Evolutionary conservation across 2,329 filamentous ascomycete species (phyloP).

Genomic region (Aspergillus persii): DNA sequence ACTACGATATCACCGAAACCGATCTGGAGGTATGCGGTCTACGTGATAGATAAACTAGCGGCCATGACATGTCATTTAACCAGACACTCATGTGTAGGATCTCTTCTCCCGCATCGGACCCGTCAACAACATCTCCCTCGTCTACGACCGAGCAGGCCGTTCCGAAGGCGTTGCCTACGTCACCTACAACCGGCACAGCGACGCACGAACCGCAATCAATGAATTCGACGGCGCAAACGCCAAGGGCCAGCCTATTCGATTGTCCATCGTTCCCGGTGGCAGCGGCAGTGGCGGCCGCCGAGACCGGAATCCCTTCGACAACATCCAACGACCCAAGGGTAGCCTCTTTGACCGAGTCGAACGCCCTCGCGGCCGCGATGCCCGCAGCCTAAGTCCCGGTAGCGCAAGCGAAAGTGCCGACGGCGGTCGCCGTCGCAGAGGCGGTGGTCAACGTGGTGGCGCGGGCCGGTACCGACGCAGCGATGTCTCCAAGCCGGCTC

Average conservation of each 20-base stretch:
- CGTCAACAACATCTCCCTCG: conserved; percentile 65
- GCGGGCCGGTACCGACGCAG: conserved; percentile 48
- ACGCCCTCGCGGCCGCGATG: conserved; percentile 38
- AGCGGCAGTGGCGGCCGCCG: conserved; percentile 28
- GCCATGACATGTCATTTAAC: neutral
- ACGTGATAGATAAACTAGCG: neutral
- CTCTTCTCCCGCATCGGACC: conserved; percentile 77
- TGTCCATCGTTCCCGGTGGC: conserved; percentile 62
- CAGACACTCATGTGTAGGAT: conserved; percentile 53
- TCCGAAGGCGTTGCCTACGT: conserved; percentile 83
- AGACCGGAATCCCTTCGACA: conserved; percentile 49
- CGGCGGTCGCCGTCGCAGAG: conserved; percentile 39
- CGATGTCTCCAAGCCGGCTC: conserved; percentile 54
- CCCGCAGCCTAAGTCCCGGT: conserved; percentile 43
- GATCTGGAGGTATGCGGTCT: conserved; percentile 66
- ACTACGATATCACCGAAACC: conserved; percentile 84
- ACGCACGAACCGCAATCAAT: conserved; percentile 71
- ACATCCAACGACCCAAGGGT: conserved; percentile 50
- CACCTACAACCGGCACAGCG: conserved; percentile 68
- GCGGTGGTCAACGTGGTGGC: conserved; percentile 38
- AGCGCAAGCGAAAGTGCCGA: conserved; percentile 33
- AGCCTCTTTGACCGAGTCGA: conserved; percentile 67
- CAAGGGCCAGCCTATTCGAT: conserved; percentile 78
- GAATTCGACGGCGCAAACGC: conserved; percentile 91
- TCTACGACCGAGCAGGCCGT: conserved; percentile 84